phyloP scores from a whole-genome alignment of 1,284 basidiomycete species.

The Phylloboletellus chloephorus region DNA sequence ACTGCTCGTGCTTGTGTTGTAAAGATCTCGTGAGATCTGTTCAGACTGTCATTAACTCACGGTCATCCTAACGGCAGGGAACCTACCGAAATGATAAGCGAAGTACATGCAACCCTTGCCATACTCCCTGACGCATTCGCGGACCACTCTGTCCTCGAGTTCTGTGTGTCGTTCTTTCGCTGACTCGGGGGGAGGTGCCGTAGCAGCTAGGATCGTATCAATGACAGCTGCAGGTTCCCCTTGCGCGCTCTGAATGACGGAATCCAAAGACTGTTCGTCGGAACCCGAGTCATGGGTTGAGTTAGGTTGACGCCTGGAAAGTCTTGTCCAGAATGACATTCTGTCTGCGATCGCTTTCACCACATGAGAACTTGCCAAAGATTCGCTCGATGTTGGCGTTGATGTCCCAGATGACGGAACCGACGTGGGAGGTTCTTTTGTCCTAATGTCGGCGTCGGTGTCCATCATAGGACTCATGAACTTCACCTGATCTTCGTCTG shows the following conservation, averaged over 20 bases:
- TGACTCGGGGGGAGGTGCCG: slow-evolving; percentile 54
- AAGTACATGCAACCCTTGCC: slow-evolving; percentile 79
- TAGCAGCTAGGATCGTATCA: slow-evolving; percentile 49
- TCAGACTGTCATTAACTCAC: slow-evolving; percentile 1
- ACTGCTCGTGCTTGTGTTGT: slow-evolving; percentile 70
- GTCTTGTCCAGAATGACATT: slow-evolving; percentile 66
- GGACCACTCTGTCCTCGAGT: slow-evolving; percentile 72
- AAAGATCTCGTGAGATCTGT: slow-evolving; percentile 73
- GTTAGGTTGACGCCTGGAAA: slow-evolving; percentile 40
- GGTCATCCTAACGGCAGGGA: not conserved
- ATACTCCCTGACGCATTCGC: slow-evolving; percentile 65
- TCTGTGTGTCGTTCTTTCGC: slow-evolving; percentile 63
- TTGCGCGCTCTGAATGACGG: slow-evolving; percentile 44
- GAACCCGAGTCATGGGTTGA: slow-evolving; percentile 14
- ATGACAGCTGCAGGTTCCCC: slow-evolving; percentile 49
- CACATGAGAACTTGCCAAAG: slow-evolving; percentile 44
- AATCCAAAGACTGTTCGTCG: slow-evolving; percentile 43
- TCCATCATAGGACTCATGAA: slow-evolving; percentile 34
- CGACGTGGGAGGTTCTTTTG: slow-evolving; percentile 33
- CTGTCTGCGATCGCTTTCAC: slow-evolving; percentile 57
- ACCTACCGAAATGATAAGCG: slow-evolving; percentile 67
- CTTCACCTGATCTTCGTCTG: slow-evolving; percentile 39
- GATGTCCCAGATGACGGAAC: slow-evolving; percentile 48
- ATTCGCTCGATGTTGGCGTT: slow-evolving; percentile 48
- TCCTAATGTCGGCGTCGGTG: slow-evolving; percentile 13